Evolutionary conservation across 2,329 filamentous ascomycete genomes (phyloP).

Genomic region (Fusarium domesticum): DNA sequence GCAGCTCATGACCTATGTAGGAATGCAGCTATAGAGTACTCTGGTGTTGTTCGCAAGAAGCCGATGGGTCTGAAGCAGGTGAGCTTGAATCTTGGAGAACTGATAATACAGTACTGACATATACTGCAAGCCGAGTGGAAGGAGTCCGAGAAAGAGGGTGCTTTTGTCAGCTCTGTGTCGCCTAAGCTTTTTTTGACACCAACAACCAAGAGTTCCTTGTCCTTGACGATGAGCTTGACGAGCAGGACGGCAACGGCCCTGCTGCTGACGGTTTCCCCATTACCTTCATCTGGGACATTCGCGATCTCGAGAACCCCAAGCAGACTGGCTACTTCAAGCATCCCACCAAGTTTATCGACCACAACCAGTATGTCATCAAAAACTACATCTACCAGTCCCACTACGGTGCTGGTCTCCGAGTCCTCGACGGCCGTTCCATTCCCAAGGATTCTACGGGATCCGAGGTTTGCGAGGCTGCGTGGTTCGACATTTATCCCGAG

Average conservation of each 20-base stretch:
- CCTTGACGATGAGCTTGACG: slow-evolving; percentile 54
- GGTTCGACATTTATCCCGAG: slow-evolving; percentile 51
- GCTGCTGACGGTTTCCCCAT: slow-evolving; percentile 44
- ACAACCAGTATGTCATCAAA: slow-evolving; percentile 48
- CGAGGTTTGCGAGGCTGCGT: slow-evolving; percentile 45
- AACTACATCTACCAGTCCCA: slow-evolving; percentile 48
- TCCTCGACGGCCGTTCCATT: slow-evolving; percentile 38
- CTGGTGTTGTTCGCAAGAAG: slow-evolving; percentile 19
- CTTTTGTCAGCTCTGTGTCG: no score
- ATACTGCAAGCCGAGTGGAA: slow-evolving; percentile 31
- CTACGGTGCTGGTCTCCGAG: slow-evolving; percentile 48
- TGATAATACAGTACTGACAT: neutral
- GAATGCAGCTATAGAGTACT: slow-evolving; percentile 6
- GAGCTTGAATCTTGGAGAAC: fast-evolving
- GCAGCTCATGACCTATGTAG: neutral
- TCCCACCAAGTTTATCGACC: slow-evolving; percentile 42
- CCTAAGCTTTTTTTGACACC: slow-evolving; percentile 44
- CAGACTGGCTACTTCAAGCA: slow-evolving; percentile 43
- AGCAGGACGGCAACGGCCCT: slow-evolving; percentile 39
- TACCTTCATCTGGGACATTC: slow-evolving; percentile 52
- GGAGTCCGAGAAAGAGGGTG: slow-evolving; percentile 31
- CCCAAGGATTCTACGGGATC: slow-evolving; percentile 43
- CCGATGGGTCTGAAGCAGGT: slow-evolving; percentile 19
- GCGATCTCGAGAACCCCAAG: slow-evolving; percentile 40
- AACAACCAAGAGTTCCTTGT: slow-evolving; percentile 46